Evolutionary conservation across 805 yeast species (phyloP).

Genomic region (Phaffomyces thermotolerans): DNA sequence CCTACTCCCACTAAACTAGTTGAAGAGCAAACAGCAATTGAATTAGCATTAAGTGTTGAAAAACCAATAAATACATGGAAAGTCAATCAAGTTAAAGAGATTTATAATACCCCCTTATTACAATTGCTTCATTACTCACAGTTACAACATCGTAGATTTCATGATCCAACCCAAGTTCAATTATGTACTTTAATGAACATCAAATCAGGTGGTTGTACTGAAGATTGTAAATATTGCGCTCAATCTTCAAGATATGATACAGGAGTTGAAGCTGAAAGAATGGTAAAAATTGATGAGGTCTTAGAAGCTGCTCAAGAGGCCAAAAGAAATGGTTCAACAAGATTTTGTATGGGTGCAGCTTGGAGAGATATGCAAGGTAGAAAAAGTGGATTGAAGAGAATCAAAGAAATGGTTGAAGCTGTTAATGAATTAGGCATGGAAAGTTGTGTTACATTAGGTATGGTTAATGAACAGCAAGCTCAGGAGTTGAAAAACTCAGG

Average conservation of each 20-base stretch:
- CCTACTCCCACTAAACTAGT: background rate
- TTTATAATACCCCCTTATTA: constrained; percentile 60
- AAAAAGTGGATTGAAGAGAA: constrained; percentile 55
- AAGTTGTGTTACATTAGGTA: constrained; percentile 75
- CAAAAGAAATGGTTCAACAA: constrained; percentile 61
- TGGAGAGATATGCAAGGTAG: constrained; percentile 84
- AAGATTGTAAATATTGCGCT: constrained; percentile 77
- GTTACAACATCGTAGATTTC: constrained; percentile 56
- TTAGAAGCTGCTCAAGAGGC: constrained; percentile 58
- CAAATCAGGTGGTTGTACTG: constrained; percentile 77
- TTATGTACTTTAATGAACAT: constrained; percentile 69
- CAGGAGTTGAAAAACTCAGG: constrained; percentile 56
- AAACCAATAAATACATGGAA: constrained; percentile 45
- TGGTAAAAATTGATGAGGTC: constrained; percentile 56
- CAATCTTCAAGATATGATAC: constrained; percentile 66
- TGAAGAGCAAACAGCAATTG: constrained; percentile 11
- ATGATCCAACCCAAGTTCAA: constrained; percentile 65
- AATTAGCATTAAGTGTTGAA: constrained; percentile 25
- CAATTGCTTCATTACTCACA: constrained; percentile 56
- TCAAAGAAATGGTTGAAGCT: constrained; percentile 55
- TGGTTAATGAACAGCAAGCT: constrained; percentile 65
- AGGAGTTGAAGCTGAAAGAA: constrained; percentile 62
- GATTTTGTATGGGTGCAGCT: constrained; percentile 84
- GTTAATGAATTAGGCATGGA: constrained; percentile 66
- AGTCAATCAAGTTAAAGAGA: constrained; percentile 47